phyloP scores from a whole-genome alignment of 768 basidiomycete genomes.

The Tephrocybe sp. region DNA sequence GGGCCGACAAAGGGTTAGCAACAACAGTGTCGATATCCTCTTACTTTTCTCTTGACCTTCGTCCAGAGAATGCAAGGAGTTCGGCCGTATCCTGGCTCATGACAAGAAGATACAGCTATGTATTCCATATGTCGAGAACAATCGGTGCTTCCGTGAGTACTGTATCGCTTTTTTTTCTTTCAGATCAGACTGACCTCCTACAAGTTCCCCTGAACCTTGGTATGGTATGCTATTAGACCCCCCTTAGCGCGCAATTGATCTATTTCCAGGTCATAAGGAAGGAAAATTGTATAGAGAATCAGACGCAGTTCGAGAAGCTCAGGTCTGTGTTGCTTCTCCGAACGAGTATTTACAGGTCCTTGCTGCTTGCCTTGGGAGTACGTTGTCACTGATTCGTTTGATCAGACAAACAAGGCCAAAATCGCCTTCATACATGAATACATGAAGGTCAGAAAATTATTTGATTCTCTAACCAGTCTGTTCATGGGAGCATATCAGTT shows the following conservation, averaged over 20 bases:
- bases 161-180: background rate
- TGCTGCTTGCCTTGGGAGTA: background rate
- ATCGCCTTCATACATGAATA: slow-evolving; percentile 8
- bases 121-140: slow-evolving; percentile 8
- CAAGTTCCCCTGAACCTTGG: slow-evolving; percentile 1
- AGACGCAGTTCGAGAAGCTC: slow-evolving; percentile 5
- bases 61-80: background rate
- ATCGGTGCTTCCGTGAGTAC: slow-evolving; percentile 7
- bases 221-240: background rate
- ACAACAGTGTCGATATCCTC: background rate
- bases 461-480: background rate
- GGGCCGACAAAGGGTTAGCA: slow-evolving; percentile 4
- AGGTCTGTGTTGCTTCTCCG: background rate
- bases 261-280: background rate
- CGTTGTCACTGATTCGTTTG: background rate
- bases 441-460: slow-evolving; percentile 11
- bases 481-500: slow-evolving; percentile 9
- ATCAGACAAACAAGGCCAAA: slow-evolving; percentile 8
- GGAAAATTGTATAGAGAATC: slow-evolving; percentile 3
- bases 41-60: background rate
- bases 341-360: slow-evolving; percentile 9
- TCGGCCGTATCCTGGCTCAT: background rate
- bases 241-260: too few relatives aligned
- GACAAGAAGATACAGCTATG: background rate
- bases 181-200: background rate